A percentile compares a stretch with the other conserved stretches of the same genome.
These are phyloP conservation scores for Salvia splendens DNA, from an alignment of 257 asterid genomes.

Conservation along the genomic window DNA sequence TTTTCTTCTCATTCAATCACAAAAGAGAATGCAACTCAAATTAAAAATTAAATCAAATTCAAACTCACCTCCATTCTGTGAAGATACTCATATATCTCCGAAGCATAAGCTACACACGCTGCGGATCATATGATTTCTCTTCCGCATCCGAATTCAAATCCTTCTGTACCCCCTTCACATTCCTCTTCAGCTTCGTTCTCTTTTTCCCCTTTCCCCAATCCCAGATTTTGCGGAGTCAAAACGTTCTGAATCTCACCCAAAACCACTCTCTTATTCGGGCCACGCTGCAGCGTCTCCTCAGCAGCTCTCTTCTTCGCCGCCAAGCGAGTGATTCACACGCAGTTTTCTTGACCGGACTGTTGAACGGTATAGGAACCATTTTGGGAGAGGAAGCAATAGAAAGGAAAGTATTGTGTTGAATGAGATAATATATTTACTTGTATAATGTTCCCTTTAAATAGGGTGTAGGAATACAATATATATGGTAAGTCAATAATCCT, in stretches of 20 bases:
- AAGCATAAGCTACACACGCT: conserved; percentile 63
- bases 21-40: background rate
- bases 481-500: too few relatives aligned
- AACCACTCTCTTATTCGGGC: conserved; percentile 63
- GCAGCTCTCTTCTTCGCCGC: conserved; percentile 82
- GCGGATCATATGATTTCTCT: conserved; percentile 54
- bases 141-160: conserved; percentile 35
- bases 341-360: conserved; percentile 61
- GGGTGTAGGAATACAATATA: too few relatives aligned
- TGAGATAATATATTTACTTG: too few relatives aligned
- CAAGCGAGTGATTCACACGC: conserved; percentile 61
- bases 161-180: conserved; percentile 31
- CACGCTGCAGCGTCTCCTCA: conserved; percentile 40
- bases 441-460: too few relatives aligned
- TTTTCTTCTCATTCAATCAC: background rate
- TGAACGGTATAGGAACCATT: too few relatives aligned
- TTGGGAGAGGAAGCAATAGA: too few relatives aligned
- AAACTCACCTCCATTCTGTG: conserved; percentile 68
- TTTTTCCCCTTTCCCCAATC: conserved; percentile 21
- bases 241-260: conserved; percentile 69
- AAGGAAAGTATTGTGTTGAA: too few relatives aligned
- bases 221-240: conserved; percentile 3
- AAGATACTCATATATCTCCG: conserved; percentile 76
- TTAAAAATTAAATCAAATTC: background rate
- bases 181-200: conserved; percentile 30